Conservation (phyloP, 345 rosid genomes). For the Eutrema japonicum region DNA sequence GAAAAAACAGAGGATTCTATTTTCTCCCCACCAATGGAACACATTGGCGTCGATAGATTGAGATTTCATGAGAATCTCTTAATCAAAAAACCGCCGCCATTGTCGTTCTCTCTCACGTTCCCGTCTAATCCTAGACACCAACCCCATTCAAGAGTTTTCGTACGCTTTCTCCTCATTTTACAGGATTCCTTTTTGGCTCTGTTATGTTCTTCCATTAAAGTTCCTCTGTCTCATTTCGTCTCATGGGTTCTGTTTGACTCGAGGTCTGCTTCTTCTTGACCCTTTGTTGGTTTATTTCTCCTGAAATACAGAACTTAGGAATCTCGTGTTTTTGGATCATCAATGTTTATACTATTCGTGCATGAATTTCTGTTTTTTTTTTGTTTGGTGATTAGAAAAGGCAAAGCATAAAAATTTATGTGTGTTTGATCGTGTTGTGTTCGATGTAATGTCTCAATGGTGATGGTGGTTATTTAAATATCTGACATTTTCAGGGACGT, state of each 20-base stretch:
- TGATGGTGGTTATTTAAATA: not conserved
- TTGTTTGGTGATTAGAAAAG: not conserved
- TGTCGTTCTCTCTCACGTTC: constrained; percentile 52
- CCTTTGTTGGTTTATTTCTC: not conserved
- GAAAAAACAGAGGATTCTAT: constrained; percentile 37
- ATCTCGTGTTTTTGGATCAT: constrained; percentile 2
- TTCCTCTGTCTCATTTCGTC: constrained; percentile 14
- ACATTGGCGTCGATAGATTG: constrained; percentile 21
- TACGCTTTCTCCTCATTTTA: constrained; percentile 8
- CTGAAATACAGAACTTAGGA: not conserved
- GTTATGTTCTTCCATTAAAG: constrained; percentile 28
- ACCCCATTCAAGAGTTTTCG: constrained; percentile 26
- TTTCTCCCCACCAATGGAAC: constrained; percentile 40
- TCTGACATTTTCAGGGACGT: constrained; percentile 31
- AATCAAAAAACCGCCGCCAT: constrained; percentile 40
- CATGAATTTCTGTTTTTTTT: not conserved
- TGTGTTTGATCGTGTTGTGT: constrained; percentile 28
- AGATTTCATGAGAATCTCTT: constrained; percentile 34
- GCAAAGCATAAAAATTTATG: constrained; percentile 9
- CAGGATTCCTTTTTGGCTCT: not conserved
- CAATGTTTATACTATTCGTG: constrained; percentile 10
- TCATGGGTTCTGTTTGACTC: constrained; percentile 25
- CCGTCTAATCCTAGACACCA: constrained; percentile 44
- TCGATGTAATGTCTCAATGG: constrained; percentile 33
- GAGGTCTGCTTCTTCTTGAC: constrained; percentile 21